Conservation (phyloP, 371 early-diverging fungal genomes). For the Nematocida sp. region DNA sequence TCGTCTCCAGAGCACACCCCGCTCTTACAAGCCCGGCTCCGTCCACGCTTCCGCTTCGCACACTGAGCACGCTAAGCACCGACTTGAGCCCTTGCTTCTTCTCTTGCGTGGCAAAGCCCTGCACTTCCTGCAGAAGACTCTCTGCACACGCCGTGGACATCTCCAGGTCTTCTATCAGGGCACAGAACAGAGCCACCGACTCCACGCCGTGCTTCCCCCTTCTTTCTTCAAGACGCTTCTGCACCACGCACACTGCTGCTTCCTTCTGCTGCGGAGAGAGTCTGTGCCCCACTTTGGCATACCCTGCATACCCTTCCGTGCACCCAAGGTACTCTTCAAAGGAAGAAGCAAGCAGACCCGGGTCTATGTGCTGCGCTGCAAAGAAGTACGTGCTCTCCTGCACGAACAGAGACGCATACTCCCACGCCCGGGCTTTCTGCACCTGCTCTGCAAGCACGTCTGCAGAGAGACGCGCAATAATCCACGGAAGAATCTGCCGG, state of each 20-base stretch:
- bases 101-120: background rate
- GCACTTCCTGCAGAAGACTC: background rate
- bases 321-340: background rate
- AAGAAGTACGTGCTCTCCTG: too few relatives aligned
- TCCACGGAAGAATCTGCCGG: background rate
- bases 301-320: background rate
- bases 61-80: background rate
- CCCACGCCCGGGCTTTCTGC: background rate
- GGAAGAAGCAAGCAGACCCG: background rate
- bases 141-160: background rate
- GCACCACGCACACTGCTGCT: too few relatives aligned
- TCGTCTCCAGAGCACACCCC: too few relatives aligned
- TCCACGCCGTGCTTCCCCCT: too few relatives aligned
- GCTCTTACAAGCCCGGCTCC: background rate
- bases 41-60: background rate
- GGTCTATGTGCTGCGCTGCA: background rate
- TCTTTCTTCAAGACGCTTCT: background rate
- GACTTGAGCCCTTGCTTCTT: slow-evolving; percentile 14
- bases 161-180: background rate
- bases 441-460: background rate
- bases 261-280: background rate
- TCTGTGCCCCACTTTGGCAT: background rate
- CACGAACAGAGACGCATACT: background rate
- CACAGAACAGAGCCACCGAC: too few relatives aligned
- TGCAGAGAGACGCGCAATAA: background rate